Percentiles rank a stretch among this genome's conserved stretches.
phyloP scores from a whole-genome alignment of 148 eudicot genomes.

The Fagopyrum esculentum region DNA sequence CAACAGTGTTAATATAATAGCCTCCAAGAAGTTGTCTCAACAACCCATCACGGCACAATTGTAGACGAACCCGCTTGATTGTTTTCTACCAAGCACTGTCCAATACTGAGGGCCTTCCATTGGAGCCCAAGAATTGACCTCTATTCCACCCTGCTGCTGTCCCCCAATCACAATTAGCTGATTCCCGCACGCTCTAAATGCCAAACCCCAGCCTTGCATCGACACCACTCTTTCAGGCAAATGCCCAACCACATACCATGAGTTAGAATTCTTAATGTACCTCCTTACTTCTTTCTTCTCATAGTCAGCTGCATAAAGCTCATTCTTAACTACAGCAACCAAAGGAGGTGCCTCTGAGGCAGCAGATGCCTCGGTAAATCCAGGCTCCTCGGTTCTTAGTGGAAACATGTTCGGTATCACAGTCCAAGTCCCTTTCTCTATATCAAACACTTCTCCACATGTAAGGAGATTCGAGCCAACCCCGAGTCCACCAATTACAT shows the following conservation, averaged over 20 bases:
- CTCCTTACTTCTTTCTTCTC: slow-evolving; percentile 45
- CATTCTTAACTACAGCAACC: slow-evolving; percentile 61
- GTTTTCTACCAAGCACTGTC: slow-evolving; percentile 56
- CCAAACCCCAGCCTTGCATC: slow-evolving; percentile 81
- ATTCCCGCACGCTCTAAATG: slow-evolving; percentile 74
- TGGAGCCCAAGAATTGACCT: slow-evolving; percentile 67
- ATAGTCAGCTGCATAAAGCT: slow-evolving; percentile 71
- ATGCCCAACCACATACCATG: slow-evolving; percentile 51
- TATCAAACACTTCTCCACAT: slow-evolving; percentile 61
- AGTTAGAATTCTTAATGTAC: slow-evolving; percentile 35
- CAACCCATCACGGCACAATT: slow-evolving; percentile 93
- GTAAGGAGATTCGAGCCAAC: slow-evolving; percentile 35
- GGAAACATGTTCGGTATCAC: slow-evolving; percentile 67
- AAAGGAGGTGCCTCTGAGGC: slow-evolving; percentile 70
- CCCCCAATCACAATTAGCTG: slow-evolving; percentile 67
- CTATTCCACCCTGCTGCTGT: slow-evolving; percentile 55
- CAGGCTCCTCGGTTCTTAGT: slow-evolving; percentile 22
- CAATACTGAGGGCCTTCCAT: slow-evolving; percentile 53
- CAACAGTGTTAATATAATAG: too few relatives aligned
- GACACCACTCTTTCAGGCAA: slow-evolving; percentile 67
- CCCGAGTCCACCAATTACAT: slow-evolving; percentile 70
- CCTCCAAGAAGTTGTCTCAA: slow-evolving; percentile 19
- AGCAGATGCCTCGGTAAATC: slow-evolving; percentile 27
- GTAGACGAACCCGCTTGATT: slow-evolving; percentile 62
- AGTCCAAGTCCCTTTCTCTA: slow-evolving; percentile 43